A percentile compares a stretch with the other conserved stretches of the same genome.
Evolutionary conservation across 805 yeast species (phyloP).

Genomic region (Sugiyamaella americana): DNA sequence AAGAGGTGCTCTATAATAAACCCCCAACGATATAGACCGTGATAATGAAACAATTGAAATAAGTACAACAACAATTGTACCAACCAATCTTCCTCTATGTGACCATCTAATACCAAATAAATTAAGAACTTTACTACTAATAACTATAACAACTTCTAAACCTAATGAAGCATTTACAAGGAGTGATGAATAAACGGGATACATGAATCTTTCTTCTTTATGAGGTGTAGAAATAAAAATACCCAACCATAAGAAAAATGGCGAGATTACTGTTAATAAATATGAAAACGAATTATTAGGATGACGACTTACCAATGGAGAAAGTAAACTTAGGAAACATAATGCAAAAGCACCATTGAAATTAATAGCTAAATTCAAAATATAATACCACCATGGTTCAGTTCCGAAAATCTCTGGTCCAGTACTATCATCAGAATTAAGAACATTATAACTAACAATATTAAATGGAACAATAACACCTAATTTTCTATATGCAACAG

Average conservation of each 20-base stretch:
- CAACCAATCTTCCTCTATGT: constrained; percentile 7
- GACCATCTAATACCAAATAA: constrained; percentile 4
- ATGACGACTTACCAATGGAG: constrained; percentile 1
- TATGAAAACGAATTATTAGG: constrained; percentile 1
- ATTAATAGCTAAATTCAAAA: constrained; percentile 62
- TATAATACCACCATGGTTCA: constrained; percentile 71
- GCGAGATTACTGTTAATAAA: constrained; percentile 32
- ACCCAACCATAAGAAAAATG: constrained; percentile 58
- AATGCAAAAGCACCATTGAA: constrained; percentile 48
- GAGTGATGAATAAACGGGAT: constrained; percentile 74
- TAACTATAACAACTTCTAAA: constrained; percentile 20
- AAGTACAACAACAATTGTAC: constrained; percentile 10
- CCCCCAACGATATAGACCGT: constrained; percentile 54
- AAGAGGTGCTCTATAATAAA: constrained; percentile 71
- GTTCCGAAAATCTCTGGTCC: constrained; percentile 91
- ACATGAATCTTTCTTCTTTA: constrained; percentile 87
- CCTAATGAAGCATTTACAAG: constrained; percentile 56
- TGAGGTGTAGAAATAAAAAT: constrained; percentile 76
- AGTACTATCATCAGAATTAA: constrained; percentile 54
- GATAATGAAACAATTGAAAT: constrained; percentile 35
- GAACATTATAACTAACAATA: constrained; percentile 76
- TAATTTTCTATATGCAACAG: constrained; percentile 51
- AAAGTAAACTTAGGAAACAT: constrained; percentile 12
- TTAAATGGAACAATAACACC: constrained; percentile 67
- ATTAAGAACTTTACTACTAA: constrained; percentile 2